These are phyloP conservation scores for Yamadazyma spencermartinsiae DNA, from an alignment of 1,139 yeast genomes.

Conservation along the genomic window DNA sequence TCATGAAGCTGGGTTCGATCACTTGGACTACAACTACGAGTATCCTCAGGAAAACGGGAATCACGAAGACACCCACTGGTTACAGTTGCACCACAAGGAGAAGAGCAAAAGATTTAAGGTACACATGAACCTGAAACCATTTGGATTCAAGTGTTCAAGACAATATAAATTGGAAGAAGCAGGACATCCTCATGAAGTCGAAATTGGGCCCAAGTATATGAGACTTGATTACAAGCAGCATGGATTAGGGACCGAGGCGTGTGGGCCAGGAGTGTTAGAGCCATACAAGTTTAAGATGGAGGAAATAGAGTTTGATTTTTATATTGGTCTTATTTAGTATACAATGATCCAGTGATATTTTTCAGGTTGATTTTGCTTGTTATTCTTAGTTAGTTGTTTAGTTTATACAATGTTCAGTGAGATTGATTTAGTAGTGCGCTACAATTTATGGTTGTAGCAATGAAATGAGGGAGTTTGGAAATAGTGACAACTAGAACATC, in stretches of 20 bases:
- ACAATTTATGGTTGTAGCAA: not conserved
- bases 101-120: not conserved
- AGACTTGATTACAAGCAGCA: constrained; percentile 31
- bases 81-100: constrained; percentile 7
- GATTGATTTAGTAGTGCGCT: too few relatives aligned
- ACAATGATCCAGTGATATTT: not conserved
- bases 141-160: constrained; percentile 22
- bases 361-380: not conserved
- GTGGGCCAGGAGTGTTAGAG: constrained; percentile 30
- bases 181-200: constrained; percentile 27
- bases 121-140: constrained; percentile 8
- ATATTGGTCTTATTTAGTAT: not conserved
- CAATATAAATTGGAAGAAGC: constrained; percentile 24
- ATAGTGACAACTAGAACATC: not conserved
- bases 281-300: constrained; percentile 1
- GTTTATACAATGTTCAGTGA: too few relatives aligned
- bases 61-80: constrained; percentile 30
- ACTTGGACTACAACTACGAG: constrained; percentile 26
- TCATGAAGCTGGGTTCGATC: constrained; percentile 13
- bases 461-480: not conserved
- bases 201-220: constrained; percentile 18
- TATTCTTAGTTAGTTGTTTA: not conserved
- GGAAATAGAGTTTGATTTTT: not conserved
- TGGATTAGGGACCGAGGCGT: constrained; percentile 35
- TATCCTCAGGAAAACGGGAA: constrained; percentile 39